Evolutionary conservation across 1,284 basidiomycete species (phyloP), one percentile per base, ranked within the genome.

Genomic region (Cutaneotrichosporon sp.): DNA sequence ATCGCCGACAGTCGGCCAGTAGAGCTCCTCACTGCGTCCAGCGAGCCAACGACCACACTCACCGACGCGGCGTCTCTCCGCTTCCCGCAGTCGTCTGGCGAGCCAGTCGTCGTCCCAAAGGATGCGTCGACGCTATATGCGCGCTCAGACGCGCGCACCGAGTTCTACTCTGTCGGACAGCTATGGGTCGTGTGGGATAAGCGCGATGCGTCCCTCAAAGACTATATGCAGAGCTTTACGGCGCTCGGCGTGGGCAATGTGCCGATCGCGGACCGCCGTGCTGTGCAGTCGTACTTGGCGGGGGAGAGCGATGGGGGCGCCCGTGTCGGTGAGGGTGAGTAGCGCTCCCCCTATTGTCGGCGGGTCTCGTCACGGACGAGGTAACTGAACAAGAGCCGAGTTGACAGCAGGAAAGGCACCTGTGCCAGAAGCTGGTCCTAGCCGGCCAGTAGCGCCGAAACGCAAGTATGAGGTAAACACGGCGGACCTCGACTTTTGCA

Each of bases 191-290:
- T 89, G 46, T 96, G 89, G 89, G 81, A 87, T 1, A 83, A 90
- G 47, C 84, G 86, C 56, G 89, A 91, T 73, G 85, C 86, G 0
- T 83, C 86, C 1, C 86, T 88, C 40, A 89, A 88, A 30, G 91
- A 94, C 71, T 97, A 96, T 79, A 88, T 95, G 85, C 89, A 88
- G 77, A 88, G 90, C 71, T 88, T 88, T 4, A 84, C 91, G 66
- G 88, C 90, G 71, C 85, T 84, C 60, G 89, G 89, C 1, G 80
- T 92, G 34, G 83, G 76, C 7, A 91, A 92, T 75, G 90, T 96
- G 51, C 88, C 90, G 72, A 87, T 92, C 49, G 91, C 91, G 2
- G 92, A 95, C 80, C 83, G 92, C 66, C 90, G 90, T 80, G 84
- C 83, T 47, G 86, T 95, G 0, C 86, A 91, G 31, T 91, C 93